Base-by-base conservation (phyloP, 345 rosid genomes). In the Psidium guajava region DNA sequence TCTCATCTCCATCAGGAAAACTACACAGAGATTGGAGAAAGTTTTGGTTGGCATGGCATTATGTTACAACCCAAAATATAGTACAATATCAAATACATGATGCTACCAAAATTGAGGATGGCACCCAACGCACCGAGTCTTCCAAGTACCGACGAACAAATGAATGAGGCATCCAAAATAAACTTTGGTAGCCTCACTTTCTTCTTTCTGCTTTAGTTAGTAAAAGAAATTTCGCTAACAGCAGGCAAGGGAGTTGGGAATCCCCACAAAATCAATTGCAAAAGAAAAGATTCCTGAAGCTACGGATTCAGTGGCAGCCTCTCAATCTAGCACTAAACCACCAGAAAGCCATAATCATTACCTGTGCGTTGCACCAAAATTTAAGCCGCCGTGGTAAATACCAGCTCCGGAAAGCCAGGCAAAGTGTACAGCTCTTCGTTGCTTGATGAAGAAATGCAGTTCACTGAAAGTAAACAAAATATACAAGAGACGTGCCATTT, bases 321-420 rank as follows among this genome's bases (percentile, higher is more conserved):
- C 80, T 69, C 47, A 18, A 36, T 36, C 47, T 69, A 36, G 25
- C 47, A 69, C 80, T 18, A 69, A 36, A 36, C 24, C 47, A 69
- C 80, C 47, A 40, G 42, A 83, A 49, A 32, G 56, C 36, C 54
- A 50, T 40, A 5, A 58, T 56, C 49, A 84, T 82, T 89, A 97
- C 99, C 99, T 96, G 89, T 87, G 96, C 85, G 96, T 98, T 81
- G 98, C 94, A 90, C 99, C 99, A 92, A 97, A 97, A 90, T 96
- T 97, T 49, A 97, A 90, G 88, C 98, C 95, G 24, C 99, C 99
- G 83, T 96, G 96, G 88, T 96, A 97, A 81, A 97, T 95, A 77
- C 99, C 99, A 57, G 98, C 98, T 86, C 99, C 98, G 83, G 99
- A 96, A 90, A 97, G 98, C 99, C 99, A 97, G 27, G 99, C 98